Percentiles rank a stretch among this genome's conserved stretches.
phyloP scores from a whole-genome alignment of 2,329 filamentous ascomycete species.

The Penicillium polonicum region DNA sequence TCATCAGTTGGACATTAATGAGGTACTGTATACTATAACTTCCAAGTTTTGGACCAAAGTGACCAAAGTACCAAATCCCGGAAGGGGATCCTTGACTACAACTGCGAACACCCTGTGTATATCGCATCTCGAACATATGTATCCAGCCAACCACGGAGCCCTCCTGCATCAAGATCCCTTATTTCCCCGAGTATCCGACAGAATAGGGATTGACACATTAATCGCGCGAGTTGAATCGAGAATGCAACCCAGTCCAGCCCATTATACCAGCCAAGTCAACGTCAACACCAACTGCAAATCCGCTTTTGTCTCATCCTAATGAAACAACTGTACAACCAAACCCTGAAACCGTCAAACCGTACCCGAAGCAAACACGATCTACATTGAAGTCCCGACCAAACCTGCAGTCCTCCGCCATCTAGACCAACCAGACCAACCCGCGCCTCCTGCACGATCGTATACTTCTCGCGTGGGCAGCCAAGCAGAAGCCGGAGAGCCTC shows the following conservation, averaged over 20 bases:
- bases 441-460: constrained; percentile 11
- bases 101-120: constrained; percentile 12
- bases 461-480: constrained; percentile 23
- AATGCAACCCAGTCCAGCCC: background rate
- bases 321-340: background rate
- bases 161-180: constrained; percentile 12
- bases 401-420: constrained; percentile 15
- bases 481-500: constrained; percentile 18
- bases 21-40: constrained; percentile 1
- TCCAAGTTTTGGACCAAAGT: constrained; percentile 1
- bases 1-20: constrained; percentile 4
- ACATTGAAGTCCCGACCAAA: constrained; percentile 22
- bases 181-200: constrained; percentile 15
- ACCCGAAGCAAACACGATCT: background rate
- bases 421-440: constrained; percentile 16
- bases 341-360: background rate
- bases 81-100: constrained; percentile 10
- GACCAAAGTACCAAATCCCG: constrained; percentile 4
- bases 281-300: background rate
- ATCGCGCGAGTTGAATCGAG: background rate
- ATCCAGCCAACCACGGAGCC: constrained; percentile 6
- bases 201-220: background rate
- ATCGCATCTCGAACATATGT: constrained; percentile 8
- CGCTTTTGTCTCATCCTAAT: background rate
- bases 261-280: background rate